Conservation (phyloP, 2,329 filamentous ascomycete species). For the Tolypocladium sp. region DNA sequence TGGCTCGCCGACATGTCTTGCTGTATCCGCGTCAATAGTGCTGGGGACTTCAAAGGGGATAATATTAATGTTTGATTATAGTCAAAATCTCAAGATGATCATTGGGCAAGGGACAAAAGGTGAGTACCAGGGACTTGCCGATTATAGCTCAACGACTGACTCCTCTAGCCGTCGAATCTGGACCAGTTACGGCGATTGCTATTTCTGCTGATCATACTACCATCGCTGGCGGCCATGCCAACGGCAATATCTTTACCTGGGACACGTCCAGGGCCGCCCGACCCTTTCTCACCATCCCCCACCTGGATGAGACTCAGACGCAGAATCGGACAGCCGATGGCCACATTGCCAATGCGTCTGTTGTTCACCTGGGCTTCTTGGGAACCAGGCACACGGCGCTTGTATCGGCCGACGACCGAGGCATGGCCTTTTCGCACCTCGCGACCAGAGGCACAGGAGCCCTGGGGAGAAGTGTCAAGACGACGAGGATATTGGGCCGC, state of each 20-base stretch:
- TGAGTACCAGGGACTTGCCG: conserved; percentile 23
- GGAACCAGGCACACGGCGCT: conserved; percentile 89
- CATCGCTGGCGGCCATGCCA: conserved; percentile 80
- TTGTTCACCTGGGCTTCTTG: conserved; percentile 90
- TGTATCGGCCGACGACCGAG: conserved; percentile 86
- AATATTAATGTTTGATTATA: conserved; percentile 93
- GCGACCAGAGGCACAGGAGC: conserved; percentile 85
- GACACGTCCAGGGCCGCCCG: conserved; percentile 74
- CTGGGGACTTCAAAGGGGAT: conserved; percentile 91
- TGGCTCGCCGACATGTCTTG: conserved; percentile 81
- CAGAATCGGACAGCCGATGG: conserved; percentile 67
- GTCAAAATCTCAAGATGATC: conserved; percentile 88
- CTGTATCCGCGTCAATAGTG: conserved; percentile 79
- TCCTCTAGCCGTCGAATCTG: conserved; percentile 71
- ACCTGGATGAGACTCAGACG: conserved; percentile 57
- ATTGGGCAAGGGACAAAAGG: conserved; percentile 90
- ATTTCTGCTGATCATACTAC: conserved; percentile 92
- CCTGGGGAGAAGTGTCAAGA: conserved; percentile 78
- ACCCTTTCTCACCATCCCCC: conserved; percentile 81
- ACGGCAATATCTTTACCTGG: conserved; percentile 94
- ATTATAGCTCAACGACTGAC: conserved; percentile 16
- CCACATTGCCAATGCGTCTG: conserved; percentile 66
- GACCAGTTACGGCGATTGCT: conserved; percentile 75
- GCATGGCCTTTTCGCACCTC: conserved; percentile 97
- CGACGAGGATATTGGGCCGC: conserved; percentile 79